phyloP scores from a whole-genome alignment of 345 rosid species.

The Rhizophora mangle region DNA sequence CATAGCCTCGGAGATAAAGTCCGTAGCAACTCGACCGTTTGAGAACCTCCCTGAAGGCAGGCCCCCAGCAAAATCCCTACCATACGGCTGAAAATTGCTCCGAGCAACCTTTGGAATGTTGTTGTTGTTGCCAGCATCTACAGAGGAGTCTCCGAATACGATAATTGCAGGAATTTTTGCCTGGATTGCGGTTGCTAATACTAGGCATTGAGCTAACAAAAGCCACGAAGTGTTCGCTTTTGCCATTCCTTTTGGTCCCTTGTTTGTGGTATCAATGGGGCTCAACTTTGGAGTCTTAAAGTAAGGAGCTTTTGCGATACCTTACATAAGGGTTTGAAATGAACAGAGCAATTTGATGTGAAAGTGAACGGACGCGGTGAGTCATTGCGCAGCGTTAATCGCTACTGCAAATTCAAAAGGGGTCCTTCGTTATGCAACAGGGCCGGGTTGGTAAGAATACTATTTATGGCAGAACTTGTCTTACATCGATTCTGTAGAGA shows the following conservation, averaged over 20 bases:
- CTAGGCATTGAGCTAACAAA: background rate
- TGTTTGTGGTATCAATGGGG: background rate
- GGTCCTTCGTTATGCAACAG: background rate
- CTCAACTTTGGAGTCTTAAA: background rate
- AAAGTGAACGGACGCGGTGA: background rate
- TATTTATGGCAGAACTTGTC: no score
- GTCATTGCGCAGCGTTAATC: constrained; percentile 9
- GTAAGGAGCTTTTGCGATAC: background rate
- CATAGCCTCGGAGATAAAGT: constrained; percentile 22
- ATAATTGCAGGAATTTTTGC: constrained; percentile 24
- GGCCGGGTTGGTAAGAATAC: background rate
- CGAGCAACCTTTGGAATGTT: constrained; percentile 19
- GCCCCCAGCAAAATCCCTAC: constrained; percentile 23
- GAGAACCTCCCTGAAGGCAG: constrained; percentile 27
- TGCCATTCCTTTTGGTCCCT: constrained; percentile 7
- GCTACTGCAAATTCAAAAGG: background rate
- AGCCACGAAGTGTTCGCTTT: background rate
- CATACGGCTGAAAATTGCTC: constrained; percentile 28
- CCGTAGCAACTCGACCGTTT: constrained; percentile 24
- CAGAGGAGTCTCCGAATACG: constrained; percentile 27
- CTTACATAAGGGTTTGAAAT: constrained; percentile 1
- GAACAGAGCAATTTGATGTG: background rate
- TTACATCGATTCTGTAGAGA: no score
- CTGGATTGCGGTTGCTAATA: background rate
- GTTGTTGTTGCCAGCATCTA: constrained; percentile 28